These are phyloP conservation scores for Phaeoacremonium minimum DNA, from an alignment of 2,329 filamentous ascomycete genomes.

Conservation along the genomic window DNA sequence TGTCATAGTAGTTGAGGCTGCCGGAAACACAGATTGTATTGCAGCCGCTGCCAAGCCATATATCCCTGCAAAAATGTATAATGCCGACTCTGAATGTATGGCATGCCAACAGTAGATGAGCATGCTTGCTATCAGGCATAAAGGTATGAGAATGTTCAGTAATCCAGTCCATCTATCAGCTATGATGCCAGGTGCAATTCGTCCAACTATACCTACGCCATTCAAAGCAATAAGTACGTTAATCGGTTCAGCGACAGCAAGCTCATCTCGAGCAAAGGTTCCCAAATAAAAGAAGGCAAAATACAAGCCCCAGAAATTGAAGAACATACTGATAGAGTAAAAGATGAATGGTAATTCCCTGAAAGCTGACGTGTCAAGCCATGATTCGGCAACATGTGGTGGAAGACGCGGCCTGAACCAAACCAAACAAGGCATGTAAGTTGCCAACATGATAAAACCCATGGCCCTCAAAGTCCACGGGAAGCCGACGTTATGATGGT, in stretches of 20 bases:
- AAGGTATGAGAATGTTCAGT: constrained; percentile 44
- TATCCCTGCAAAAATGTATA: constrained; percentile 45
- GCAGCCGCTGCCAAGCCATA: constrained; percentile 47
- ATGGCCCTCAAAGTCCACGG: no score
- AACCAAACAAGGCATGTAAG: no score
- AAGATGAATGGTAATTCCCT: constrained; percentile 31
- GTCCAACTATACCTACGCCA: constrained; percentile 42
- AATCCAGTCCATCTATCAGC: constrained; percentile 45
- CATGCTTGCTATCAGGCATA: constrained; percentile 26
- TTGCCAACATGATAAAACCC: no score
- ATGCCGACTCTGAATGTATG: constrained; percentile 31
- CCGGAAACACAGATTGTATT: constrained; percentile 49
- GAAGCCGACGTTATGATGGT: no score
- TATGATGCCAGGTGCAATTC: constrained; percentile 39
- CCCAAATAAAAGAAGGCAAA: constrained; percentile 40
- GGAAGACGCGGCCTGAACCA: constrained; percentile 28
- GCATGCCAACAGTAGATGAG: constrained; percentile 43
- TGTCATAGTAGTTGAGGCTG: constrained; percentile 43
- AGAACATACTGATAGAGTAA: constrained; percentile 34
- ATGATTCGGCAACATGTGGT: constrained; percentile 24
- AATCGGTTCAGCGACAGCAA: constrained; percentile 30
- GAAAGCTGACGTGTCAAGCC: constrained; percentile 34
- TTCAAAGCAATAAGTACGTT: constrained; percentile 50
- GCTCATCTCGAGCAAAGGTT: constrained; percentile 22
- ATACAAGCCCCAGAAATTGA: constrained; percentile 38